Percentiles rank a stretch among this genome's conserved stretches.
These are phyloP conservation scores for Bipolaris sorokiniana DNA, from an alignment of 2,329 filamentous ascomycete genomes.

Conservation along the genomic window DNA sequence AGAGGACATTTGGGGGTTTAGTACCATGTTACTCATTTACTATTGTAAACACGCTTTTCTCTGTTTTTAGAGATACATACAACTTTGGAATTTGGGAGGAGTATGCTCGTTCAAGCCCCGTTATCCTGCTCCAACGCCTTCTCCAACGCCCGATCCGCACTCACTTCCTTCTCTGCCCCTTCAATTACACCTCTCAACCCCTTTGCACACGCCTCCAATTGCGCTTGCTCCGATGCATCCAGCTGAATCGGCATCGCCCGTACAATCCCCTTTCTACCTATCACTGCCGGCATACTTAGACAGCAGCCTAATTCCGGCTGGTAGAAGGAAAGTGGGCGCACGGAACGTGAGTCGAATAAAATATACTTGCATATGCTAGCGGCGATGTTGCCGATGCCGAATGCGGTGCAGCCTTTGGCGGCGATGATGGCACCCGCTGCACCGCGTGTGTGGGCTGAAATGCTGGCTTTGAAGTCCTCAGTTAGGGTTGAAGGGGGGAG, in stretches of 20 bases:
- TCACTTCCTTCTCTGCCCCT: slow-evolving; percentile 47
- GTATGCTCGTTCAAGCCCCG: slow-evolving; percentile 2
- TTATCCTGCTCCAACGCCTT: slow-evolving; percentile 34
- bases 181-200: slow-evolving; percentile 47
- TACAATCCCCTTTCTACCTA: slow-evolving; percentile 57
- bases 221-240: slow-evolving; percentile 42
- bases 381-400: slow-evolving; percentile 58
- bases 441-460: slow-evolving; percentile 55
- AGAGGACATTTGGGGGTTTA: slow-evolving; percentile 16
- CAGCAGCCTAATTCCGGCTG: slow-evolving; percentile 57
- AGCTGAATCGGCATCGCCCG: slow-evolving; percentile 47
- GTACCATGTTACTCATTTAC: neutral
- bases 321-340: slow-evolving; percentile 58
- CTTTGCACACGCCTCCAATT: slow-evolving; percentile 45
- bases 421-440: slow-evolving; percentile 57
- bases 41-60: neutral
- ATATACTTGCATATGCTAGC: slow-evolving; percentile 59
- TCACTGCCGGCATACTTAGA: slow-evolving; percentile 57
- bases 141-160: slow-evolving; percentile 34
- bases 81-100: neutral
- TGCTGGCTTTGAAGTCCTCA: slow-evolving; percentile 38
- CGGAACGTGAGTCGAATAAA: slow-evolving; percentile 55
- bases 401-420: slow-evolving; percentile 59
- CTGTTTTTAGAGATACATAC: neutral
- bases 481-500: slow-evolving; percentile 36